Evolutionary conservation across 225 moss, liverwort and hornwort species (phyloP).

Genomic region (Climacium dendroides): DNA sequence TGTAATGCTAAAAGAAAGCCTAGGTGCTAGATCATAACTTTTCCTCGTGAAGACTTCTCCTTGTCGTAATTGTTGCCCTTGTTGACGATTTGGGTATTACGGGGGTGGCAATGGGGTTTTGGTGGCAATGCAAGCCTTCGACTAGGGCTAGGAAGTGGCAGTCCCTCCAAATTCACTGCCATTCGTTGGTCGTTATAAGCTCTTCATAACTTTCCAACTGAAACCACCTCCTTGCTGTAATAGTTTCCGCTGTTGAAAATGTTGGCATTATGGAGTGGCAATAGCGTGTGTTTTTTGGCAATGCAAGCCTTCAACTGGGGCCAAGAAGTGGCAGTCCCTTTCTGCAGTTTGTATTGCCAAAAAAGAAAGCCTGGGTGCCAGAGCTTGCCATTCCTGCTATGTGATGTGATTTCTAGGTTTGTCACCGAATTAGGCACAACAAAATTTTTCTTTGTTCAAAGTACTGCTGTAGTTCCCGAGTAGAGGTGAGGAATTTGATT

Average conservation of each 20-base stretch:
- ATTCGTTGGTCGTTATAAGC: not conserved
- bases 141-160: not conserved
- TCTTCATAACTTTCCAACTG: not conserved
- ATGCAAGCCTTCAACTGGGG: not conserved
- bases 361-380: not conserved
- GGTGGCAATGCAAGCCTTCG: not conserved
- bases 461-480: not conserved
- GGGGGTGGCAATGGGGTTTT: not conserved
- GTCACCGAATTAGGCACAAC: not conserved
- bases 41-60: not conserved
- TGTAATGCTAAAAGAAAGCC: not conserved
- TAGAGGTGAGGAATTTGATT: not conserved
- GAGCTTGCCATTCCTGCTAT: not conserved
- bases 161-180: not conserved
- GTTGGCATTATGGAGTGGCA: not conserved
- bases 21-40: not conserved
- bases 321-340: not conserved
- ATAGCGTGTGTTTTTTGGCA: too few species aligned
- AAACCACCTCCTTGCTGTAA: not conserved
- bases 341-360: not conserved
- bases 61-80: not conserved
- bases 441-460: not conserved
- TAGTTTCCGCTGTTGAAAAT: not conserved
- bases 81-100: not conserved
- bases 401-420: not conserved